Evolutionary conservation across 148 eudicot species (phyloP), one percentile per base, ranked within the genome.

Genomic region (Spergularia bocconei): DNA sequence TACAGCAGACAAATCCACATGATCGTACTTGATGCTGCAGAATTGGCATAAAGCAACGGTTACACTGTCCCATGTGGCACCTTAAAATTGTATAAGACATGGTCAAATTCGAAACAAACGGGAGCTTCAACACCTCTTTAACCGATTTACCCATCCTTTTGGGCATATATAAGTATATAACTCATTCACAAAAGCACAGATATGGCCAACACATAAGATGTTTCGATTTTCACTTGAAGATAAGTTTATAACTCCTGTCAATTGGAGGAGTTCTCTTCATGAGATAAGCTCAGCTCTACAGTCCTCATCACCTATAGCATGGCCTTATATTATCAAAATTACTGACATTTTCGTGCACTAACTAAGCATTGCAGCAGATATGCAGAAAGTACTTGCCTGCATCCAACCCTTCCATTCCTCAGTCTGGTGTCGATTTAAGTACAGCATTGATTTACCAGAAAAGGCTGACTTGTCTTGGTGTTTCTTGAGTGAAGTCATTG

Each of bases 391-490:
- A 82, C 90, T 86, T 87, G 90, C 98, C 98, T 93, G 98, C 98
- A 93, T 93, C 88, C 90, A 89, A 81, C 98, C 98, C 79, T 93
- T 93, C 98, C 98, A 93, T 83, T 93, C 98, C 76, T 93, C 98
- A 77, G 97, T 93, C 82, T 93, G 98, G 75, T 93, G 94, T n/a
- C 98, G 91, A 77, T 93, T 93, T 50, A 93, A 89, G 78, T 91
- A 93, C 57, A 91, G 91, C 17, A 93, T 67, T 57, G 93, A 69
- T 83, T 91, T 93, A 77, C 98, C 98, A 73, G 94, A 87, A 74
- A 93, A 89, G 70, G 90, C 86, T 81, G 98, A 89, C 79, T 93
- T 91, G 74, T 91, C 98, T 78, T 87, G 84, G 73, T 91, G 97
- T 79, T 87, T 93, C 94, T 88, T 93, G 59, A 89, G 79, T 71